phyloP scores from a whole-genome alignment of 1,284 basidiomycete species.

The Abortiporus biennis region DNA sequence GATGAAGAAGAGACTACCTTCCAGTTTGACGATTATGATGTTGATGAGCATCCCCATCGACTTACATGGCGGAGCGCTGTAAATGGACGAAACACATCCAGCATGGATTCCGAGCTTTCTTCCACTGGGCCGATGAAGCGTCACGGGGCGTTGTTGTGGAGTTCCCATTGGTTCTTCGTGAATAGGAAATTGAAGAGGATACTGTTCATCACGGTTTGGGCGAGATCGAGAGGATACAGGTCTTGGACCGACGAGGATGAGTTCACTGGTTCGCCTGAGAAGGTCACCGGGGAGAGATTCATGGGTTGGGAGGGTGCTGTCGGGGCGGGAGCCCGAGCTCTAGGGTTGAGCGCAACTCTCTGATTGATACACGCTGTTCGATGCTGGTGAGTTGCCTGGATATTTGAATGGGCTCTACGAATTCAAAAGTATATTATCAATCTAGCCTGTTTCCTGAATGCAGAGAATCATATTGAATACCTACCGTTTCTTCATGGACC shows the following conservation, averaged over 20 bases:
- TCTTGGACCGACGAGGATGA: slow-evolving; percentile 45
- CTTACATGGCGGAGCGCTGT: slow-evolving; percentile 25
- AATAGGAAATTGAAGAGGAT: slow-evolving; percentile 92
- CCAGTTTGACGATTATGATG: slow-evolving; percentile 75
- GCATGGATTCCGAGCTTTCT: slow-evolving; percentile 22
- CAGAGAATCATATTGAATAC: neutral
- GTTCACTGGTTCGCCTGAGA: slow-evolving; percentile 27
- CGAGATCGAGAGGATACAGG: slow-evolving; percentile 63
- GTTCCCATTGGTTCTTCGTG: slow-evolving; percentile 96
- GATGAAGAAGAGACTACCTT: slow-evolving; percentile 63
- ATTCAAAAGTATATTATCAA: no score
- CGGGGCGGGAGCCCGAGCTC: slow-evolving; percentile 71
- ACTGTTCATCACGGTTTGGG: slow-evolving; percentile 91
- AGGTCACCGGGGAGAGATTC: slow-evolving; percentile 49
- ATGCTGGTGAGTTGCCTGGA: neutral
- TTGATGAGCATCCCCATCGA: slow-evolving; percentile 51
- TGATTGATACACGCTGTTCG: neutral
- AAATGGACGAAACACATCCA: slow-evolving; percentile 23
- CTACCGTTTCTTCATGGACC: neutral
- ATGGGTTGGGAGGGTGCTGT: slow-evolving; percentile 68
- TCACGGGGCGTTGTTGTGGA: slow-evolving; percentile 88
- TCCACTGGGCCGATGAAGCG: slow-evolving; percentile 22
- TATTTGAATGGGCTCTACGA: neutral
- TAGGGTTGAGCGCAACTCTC: slow-evolving; percentile 42
- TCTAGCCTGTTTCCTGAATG: no score